A percentile compares a stretch with the other conserved stretches of the same genome.
Conservation (phyloP, 768 basidiomycete genomes). For the Naganishia friedmannii region DNA sequence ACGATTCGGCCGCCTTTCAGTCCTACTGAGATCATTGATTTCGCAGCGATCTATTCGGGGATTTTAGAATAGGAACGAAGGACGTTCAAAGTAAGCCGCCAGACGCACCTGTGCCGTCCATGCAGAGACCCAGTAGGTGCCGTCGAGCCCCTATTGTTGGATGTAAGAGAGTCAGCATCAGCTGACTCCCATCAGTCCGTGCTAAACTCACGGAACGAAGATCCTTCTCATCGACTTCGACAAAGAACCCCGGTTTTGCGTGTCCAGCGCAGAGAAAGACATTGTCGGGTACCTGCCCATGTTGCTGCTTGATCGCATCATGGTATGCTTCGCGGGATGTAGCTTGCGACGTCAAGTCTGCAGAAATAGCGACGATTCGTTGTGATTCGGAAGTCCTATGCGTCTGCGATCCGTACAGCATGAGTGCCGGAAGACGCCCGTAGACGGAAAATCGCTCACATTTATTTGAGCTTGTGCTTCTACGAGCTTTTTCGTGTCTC, state of each 20-base stretch:
- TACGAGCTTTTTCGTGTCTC: slow-evolving; percentile 65
- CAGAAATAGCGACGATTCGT: slow-evolving; percentile 64
- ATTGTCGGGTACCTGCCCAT: slow-evolving; percentile 67
- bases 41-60: slow-evolving; percentile 61
- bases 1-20: slow-evolving; percentile 65
- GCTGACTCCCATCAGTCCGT: neutral
- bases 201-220: slow-evolving; percentile 52
- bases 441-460: slow-evolving; percentile 54
- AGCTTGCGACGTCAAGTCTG: slow-evolving; percentile 60
- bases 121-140: slow-evolving; percentile 61
- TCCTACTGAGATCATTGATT: slow-evolving; percentile 62
- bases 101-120: slow-evolving; percentile 59
- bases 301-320: slow-evolving; percentile 60
- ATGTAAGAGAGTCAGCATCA: neutral
- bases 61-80: neutral
- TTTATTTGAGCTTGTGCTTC: slow-evolving; percentile 64
- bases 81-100: neutral
- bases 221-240: slow-evolving; percentile 65
- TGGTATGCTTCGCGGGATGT: slow-evolving; percentile 64
- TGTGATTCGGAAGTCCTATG: slow-evolving; percentile 54
- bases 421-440: neutral
- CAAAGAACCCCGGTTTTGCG: slow-evolving; percentile 64
- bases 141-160: slow-evolving; percentile 57
- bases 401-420: neutral
- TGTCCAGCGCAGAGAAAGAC: slow-evolving; percentile 77